Conservation (phyloP, 2,329 filamentous ascomycete species). For the Botrytis porri region DNA sequence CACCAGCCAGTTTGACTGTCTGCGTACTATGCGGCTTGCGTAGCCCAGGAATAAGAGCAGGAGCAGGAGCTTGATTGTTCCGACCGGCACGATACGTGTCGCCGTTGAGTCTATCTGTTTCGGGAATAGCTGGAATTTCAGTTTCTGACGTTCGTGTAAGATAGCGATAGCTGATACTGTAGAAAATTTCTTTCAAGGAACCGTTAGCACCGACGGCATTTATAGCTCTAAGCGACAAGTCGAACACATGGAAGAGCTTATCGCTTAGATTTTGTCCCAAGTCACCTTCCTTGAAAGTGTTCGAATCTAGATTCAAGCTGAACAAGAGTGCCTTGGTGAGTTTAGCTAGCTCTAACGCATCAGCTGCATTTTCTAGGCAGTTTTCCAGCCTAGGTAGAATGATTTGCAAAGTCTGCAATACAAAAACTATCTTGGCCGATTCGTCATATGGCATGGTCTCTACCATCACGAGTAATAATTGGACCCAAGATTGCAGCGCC, state of each 20-base stretch:
- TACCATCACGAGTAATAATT: conserved; percentile 78
- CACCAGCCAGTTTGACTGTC: conserved; percentile 75
- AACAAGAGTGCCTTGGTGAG: conserved; percentile 72
- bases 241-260: conserved; percentile 87
- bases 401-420: conserved; percentile 81
- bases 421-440: conserved; percentile 69
- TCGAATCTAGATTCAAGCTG: conserved; percentile 60
- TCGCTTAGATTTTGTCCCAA: conserved; percentile 77
- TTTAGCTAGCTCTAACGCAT: conserved; percentile 73
- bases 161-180: conserved; percentile 87
- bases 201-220: conserved; percentile 68
- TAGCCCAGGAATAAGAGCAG: conserved; percentile 43
- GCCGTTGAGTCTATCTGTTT: not conserved
- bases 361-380: conserved; percentile 63
- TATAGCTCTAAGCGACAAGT: conserved; percentile 77
- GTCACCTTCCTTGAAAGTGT: conserved; percentile 43
- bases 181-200: conserved; percentile 77
- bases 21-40: conserved; percentile 54
- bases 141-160: conserved; percentile 63
- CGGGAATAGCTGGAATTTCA: conserved; percentile 45
- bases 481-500: conserved; percentile 79
- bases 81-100: not conserved
- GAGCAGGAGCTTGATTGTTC: not conserved
- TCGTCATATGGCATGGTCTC: conserved; percentile 77
- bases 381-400: conserved; percentile 84